phyloP scores from a whole-genome alignment of 805 yeast species.

The Saccharomycopsis amapae region DNA sequence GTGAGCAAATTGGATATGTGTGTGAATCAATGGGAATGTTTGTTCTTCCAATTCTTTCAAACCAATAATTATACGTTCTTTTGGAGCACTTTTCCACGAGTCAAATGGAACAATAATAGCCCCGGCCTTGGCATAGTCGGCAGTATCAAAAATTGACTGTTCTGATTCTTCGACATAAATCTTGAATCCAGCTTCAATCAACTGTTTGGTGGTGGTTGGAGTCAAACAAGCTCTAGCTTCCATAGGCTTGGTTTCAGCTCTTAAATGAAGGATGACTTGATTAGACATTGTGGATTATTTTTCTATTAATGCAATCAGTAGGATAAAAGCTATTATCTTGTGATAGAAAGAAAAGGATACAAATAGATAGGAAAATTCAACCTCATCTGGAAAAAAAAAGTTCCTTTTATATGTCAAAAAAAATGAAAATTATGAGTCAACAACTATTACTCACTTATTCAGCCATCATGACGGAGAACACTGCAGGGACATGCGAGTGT shows the following conservation, averaged over 20 bases:
- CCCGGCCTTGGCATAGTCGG: conserved; percentile 76
- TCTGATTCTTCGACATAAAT: conserved; percentile 82
- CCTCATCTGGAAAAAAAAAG: too few relatives aligned
- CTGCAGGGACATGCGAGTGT: too few relatives aligned
- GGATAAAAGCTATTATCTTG: too few relatives aligned
- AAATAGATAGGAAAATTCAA: too few relatives aligned
- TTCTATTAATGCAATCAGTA: too few relatives aligned
- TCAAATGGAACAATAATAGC: conserved; percentile 87
- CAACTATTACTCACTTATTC: too few relatives aligned
- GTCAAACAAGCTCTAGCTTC: conserved; percentile 98
- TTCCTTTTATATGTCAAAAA: too few relatives aligned
- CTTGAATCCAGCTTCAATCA: conserved; percentile 81
- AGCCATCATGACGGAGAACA: too few relatives aligned
- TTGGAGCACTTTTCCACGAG: conserved; percentile 89
- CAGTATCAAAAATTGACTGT: conserved; percentile 70
- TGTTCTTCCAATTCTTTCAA: conserved; percentile 89
- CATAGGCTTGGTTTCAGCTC: conserved; percentile 95
- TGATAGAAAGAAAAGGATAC: too few relatives aligned
- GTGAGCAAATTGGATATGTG: conserved; percentile 97
- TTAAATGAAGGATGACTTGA: conserved; percentile 68
- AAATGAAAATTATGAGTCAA: too few relatives aligned
- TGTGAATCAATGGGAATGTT: conserved; percentile 86
- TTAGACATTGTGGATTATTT: conserved; percentile 23
- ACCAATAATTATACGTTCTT: conserved; percentile 83
- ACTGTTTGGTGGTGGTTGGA: conserved; percentile 79